Evolutionary conservation across 208 protist genomes (phyloP), one percentile per base, ranked within the genome.

Genomic region (Crithidia expoeki): DNA sequence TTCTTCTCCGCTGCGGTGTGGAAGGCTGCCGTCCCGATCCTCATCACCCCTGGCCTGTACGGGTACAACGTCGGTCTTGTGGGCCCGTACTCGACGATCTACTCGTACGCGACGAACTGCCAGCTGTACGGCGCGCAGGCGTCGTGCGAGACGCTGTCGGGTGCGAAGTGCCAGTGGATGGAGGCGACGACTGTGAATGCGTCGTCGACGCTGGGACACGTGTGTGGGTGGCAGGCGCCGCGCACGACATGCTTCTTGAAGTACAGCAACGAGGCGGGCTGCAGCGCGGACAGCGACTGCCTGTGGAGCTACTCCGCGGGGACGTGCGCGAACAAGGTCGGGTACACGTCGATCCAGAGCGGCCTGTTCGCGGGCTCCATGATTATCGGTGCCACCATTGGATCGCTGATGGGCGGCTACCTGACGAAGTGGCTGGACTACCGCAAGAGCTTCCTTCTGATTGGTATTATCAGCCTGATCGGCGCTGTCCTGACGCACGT

Each of bases 291-390:
- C 56, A 21, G 28, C 17, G 25, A 51, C 17, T 84, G 68, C 50
- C 60, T 57, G 42, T 85, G 77, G 79, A 81, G 55, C 52, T 82
- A 81, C 71, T 58, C 49, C 34, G 12, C 46, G 1, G 46, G 46
- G 21, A 64, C 52, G 32, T 88, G 82, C 58, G 56, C 56, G n/a
- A 80, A 88, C 69, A 58, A 49, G 3, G 53, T 72, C 1, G 85
- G 81, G n/a, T 90, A 85, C 75, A 80, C 46, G 12, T 68, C 80
- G 36, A 62, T 72, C n/a, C n/a, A n/a, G n/a, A n/a, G n/a, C n/a
- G n/a, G n/a, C n/a, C n/a, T n/a, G n/a, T n/a, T n/a, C n/a, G n/a
- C n/a, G n/a, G n/a, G n/a, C n/a, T n/a, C n/a, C n/a, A n/a, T n/a
- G n/a, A n/a, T n/a, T n/a, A n/a, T n/a, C n/a, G n/a, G n/a, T n/a